These are phyloP conservation scores for Pyracantha coccinea DNA, from an alignment of 331 rosid genomes.

Conservation along the genomic window DNA sequence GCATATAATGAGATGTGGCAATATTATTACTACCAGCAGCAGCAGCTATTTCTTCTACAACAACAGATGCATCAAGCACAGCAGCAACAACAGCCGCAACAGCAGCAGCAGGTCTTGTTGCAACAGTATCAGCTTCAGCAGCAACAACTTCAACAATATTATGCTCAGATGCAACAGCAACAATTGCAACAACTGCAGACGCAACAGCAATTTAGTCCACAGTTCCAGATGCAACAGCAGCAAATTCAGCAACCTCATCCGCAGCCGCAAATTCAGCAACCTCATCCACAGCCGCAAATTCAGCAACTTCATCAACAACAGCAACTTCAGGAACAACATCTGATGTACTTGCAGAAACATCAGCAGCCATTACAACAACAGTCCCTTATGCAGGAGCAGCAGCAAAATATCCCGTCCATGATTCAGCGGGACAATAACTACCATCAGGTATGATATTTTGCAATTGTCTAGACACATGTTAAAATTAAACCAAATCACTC, in stretches of 20 bases:
- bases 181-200: not conserved
- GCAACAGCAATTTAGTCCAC: not conserved
- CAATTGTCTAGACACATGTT: too few relatives aligned
- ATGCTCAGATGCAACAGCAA: constrained; percentile 16
- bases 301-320: constrained; percentile 20
- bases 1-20: constrained; percentile 76
- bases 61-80: constrained; percentile 10
- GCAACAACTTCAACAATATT: constrained; percentile 36
- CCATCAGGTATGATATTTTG: constrained; percentile 17
- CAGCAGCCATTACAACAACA: constrained; percentile 27
- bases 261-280: constrained; percentile 27
- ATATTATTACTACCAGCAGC: constrained; percentile 72
- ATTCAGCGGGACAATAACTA: constrained; percentile 11
- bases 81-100: constrained; percentile 28
- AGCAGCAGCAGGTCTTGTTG: constrained; percentile 16
- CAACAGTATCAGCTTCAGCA: constrained; percentile 32
- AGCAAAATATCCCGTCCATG: constrained; percentile 5
- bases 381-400: constrained; percentile 8
- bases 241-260: constrained; percentile 14
- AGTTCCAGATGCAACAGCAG: not conserved
- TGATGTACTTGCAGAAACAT: constrained; percentile 19
- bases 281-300: not conserved
- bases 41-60: constrained; percentile 21
- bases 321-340: constrained; percentile 18
- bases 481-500: not conserved